Percentiles rank a stretch among this genome's conserved stretches.
These are phyloP conservation scores for Wickerhamomyces ciferrii DNA, from an alignment of 805 yeast species.

Conservation along the genomic window DNA sequence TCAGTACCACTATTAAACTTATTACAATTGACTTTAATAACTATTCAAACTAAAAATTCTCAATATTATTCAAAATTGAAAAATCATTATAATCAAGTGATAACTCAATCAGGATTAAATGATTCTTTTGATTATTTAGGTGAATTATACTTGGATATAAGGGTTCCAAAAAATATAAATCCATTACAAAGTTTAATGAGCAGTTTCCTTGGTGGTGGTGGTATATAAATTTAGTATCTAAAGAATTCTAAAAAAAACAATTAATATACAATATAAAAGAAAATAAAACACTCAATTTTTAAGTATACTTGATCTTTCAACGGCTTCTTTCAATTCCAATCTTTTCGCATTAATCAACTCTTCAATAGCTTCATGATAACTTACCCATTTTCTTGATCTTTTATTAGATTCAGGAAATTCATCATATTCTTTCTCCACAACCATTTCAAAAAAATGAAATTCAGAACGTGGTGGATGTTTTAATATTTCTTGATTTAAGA, in stretches of 20 bases:
- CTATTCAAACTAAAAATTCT: constrained; percentile 49
- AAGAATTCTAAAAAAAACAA: too few species aligned
- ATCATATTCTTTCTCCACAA: constrained; percentile 44
- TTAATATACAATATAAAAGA: neutral
- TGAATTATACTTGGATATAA: constrained; percentile 53
- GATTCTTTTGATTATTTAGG: constrained; percentile 55
- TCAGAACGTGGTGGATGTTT: constrained; percentile 68
- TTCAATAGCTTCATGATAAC: constrained; percentile 58
- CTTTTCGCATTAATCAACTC: constrained; percentile 54
- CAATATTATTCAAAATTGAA: constrained; percentile 50
- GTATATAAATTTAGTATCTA: neutral
- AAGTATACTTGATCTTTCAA: constrained; percentile 47
- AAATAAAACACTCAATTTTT: constrained; percentile 5
- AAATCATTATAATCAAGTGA: constrained; percentile 38
- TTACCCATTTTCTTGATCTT: constrained; percentile 73
- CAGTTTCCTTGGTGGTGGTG: constrained; percentile 45
- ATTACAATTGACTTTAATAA: constrained; percentile 56
- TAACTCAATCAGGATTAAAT: constrained; percentile 29
- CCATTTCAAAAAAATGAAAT: constrained; percentile 83
- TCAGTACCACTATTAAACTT: constrained; percentile 53
- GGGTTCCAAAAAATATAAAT: constrained; percentile 46
- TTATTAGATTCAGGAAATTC: constrained; percentile 71
- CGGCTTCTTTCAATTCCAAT: constrained; percentile 62
- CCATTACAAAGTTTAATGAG: constrained; percentile 74
- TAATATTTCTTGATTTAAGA: constrained; percentile 21